These are phyloP conservation scores for Neurospora hispaniola DNA, from an alignment of 495 filamentous ascomycete genomes.

Conservation along the genomic window DNA sequence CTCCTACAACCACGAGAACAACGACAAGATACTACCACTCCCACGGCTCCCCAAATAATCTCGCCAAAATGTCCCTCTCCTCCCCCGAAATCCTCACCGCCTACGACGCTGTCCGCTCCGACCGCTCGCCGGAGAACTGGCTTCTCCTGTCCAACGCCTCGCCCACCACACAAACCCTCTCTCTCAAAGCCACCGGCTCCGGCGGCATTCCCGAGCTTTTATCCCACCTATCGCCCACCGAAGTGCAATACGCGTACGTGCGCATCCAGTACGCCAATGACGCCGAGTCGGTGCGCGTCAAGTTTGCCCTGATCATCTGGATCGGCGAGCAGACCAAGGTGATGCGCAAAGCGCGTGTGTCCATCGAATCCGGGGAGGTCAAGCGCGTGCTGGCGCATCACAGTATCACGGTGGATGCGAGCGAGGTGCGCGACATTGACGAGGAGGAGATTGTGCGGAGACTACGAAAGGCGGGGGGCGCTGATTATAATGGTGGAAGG, in stretches of 20 bases:
- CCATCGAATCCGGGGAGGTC: constrained; percentile 46
- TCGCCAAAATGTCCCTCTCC: not conserved
- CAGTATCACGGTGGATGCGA: constrained; percentile 37
- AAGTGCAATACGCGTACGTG: constrained; percentile 48
- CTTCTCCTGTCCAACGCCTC: constrained; percentile 44
- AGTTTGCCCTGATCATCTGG: constrained; percentile 48
- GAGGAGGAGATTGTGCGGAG: constrained; percentile 41
- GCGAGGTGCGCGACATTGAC: constrained; percentile 40
- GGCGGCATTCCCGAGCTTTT: constrained; percentile 42
- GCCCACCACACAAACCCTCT: constrained; percentile 34
- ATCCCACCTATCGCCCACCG: constrained; percentile 30
- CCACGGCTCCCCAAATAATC: not conserved
- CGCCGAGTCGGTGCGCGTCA: constrained; percentile 46
- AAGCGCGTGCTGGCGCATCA: constrained; percentile 45
- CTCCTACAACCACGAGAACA: too few relatives aligned
- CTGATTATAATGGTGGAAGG: constrained; percentile 49
- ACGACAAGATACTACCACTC: too few relatives aligned
- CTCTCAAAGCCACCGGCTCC: constrained; percentile 35
- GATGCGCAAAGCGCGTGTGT: constrained; percentile 49
- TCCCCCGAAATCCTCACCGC: constrained; percentile 36
- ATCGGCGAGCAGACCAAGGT: constrained; percentile 44
- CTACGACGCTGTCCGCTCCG: constrained; percentile 42
- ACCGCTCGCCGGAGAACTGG: constrained; percentile 47
- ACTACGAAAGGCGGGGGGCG: constrained; percentile 45
- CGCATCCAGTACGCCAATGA: constrained; percentile 51